Evolutionary conservation across 2,329 filamentous ascomycete species (phyloP).

Genomic region (Ciborinia camelliae): DNA sequence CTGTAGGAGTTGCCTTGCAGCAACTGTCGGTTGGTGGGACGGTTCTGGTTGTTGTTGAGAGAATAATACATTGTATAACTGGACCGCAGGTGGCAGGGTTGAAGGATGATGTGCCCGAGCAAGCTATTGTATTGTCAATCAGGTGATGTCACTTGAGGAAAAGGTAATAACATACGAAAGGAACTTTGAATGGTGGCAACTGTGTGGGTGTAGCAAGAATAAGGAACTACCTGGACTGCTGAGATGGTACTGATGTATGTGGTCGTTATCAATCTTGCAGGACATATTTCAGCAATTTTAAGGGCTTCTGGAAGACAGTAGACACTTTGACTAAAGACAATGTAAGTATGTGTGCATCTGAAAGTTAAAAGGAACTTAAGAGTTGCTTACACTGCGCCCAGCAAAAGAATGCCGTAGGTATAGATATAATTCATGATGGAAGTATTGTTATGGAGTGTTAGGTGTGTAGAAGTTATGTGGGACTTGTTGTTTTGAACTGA

Average conservation of each 20-base stretch:
- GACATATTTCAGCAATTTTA: slow-evolving; percentile 14
- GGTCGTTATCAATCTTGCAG: slow-evolving; percentile 21
- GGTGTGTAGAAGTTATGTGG: neutral
- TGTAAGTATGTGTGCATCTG: neutral
- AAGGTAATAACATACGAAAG: neutral
- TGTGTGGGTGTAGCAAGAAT: slow-evolving; percentile 35
- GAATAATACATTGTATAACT: slow-evolving; percentile 21
- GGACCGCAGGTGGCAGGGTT: slow-evolving; percentile 8
- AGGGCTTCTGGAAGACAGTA: slow-evolving; percentile 10
- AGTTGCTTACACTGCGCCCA: slow-evolving; percentile 5
- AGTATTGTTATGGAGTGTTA: neutral
- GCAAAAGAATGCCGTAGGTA: neutral
- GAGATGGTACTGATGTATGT: slow-evolving; percentile 25
- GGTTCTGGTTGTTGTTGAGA: slow-evolving; percentile 36
- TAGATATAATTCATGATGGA: slow-evolving; percentile 13
- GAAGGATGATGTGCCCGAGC: slow-evolving; percentile 12
- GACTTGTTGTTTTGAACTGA: neutral
- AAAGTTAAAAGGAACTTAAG: neutral
- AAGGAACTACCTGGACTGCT: slow-evolving; percentile 20
- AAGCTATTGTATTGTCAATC: slow-evolving; percentile 14
- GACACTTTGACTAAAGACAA: neutral
- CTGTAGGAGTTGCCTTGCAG: slow-evolving; percentile 41
- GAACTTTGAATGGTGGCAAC: slow-evolving; percentile 21
- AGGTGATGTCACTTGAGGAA: neutral
- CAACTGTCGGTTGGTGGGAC: slow-evolving; percentile 41